A percentile compares a stretch with the other conserved stretches of the same genome.
Conservation (phyloP, 345 rosid genomes). For the Dipteronia sinensis region DNA sequence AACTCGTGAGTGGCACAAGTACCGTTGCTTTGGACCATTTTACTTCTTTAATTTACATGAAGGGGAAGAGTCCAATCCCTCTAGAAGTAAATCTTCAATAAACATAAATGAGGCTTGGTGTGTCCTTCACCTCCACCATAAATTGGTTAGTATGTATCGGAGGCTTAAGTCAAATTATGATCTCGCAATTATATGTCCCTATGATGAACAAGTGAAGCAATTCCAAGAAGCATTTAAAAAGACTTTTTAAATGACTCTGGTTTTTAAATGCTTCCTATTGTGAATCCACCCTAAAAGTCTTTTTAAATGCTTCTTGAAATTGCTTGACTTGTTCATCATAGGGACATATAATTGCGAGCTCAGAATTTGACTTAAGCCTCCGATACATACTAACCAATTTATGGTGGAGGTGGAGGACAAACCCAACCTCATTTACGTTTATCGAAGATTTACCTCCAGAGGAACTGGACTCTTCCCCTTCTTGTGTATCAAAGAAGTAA, state of each 20-base stretch:
- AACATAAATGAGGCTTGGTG: conserved; percentile 82
- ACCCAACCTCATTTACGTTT: conserved; percentile 79
- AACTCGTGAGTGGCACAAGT: too few relatives aligned
- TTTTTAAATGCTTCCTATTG: conserved; percentile 59
- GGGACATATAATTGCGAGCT: conserved; percentile 84
- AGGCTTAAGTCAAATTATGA: conserved; percentile 86
- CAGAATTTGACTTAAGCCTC: conserved; percentile 82
- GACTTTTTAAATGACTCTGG: too few relatives aligned
- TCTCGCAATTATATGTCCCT: conserved; percentile 84
- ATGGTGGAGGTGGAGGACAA: conserved; percentile 77
- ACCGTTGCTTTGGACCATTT: conserved; percentile 87
- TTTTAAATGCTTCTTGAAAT: conserved; percentile 70
- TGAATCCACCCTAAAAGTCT: conserved; percentile 76
- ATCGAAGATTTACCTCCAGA: conserved; percentile 83
- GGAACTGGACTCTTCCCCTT: conserved; percentile 84
- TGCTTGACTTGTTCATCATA: conserved; percentile 89
- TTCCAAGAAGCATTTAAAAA: conserved; percentile 73
- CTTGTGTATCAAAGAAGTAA: conserved; percentile 83
- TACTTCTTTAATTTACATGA: conserved; percentile 84
- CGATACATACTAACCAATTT: conserved; percentile 72
- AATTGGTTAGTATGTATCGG: conserved; percentile 66
- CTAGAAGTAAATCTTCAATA: conserved; percentile 82
- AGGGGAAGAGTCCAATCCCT: conserved; percentile 81
- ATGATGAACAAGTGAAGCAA: conserved; percentile 86
- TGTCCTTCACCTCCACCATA: conserved; percentile 76